Evolutionary conservation across 495 filamentous ascomycete species (phyloP).

Genomic region (Aspergillus panamensis): DNA sequence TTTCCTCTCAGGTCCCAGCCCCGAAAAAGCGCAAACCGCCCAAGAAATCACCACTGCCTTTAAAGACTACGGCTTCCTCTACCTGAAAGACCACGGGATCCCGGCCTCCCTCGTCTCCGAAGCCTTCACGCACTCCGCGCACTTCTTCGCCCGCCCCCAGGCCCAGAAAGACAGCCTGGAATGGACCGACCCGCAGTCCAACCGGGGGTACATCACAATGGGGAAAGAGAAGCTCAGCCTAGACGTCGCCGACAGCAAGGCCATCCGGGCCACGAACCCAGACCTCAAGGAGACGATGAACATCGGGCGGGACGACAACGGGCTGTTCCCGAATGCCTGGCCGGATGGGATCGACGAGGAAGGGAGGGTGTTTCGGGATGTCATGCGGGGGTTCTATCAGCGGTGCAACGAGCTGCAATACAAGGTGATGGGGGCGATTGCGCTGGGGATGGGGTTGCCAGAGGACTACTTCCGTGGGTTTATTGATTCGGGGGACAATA

Average conservation of each 20-base stretch:
- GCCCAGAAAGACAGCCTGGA: slow-evolving; percentile 63
- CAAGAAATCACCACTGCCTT: slow-evolving; percentile 66
- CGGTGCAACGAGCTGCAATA: slow-evolving; percentile 70
- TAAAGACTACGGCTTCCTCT: slow-evolving; percentile 83
- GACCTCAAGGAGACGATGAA: slow-evolving; percentile 84
- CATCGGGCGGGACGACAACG: slow-evolving; percentile 70
- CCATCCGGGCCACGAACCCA: slow-evolving; percentile 52
- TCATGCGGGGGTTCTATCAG: slow-evolving; percentile 69
- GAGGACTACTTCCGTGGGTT: slow-evolving; percentile 72
- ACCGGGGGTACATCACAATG: slow-evolving; percentile 70
- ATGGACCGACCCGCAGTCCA: slow-evolving; percentile 69
- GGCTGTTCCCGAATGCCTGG: slow-evolving; percentile 73
- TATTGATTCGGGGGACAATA: slow-evolving; percentile 74
- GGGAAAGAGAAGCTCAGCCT: slow-evolving; percentile 74
- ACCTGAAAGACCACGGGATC: slow-evolving; percentile 77
- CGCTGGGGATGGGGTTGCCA: slow-evolving; percentile 71
- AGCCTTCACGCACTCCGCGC: slow-evolving; percentile 67
- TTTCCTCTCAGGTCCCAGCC: neutral
- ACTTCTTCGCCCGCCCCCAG: slow-evolving; percentile 73
- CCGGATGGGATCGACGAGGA: slow-evolving; percentile 60
- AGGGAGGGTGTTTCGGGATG: slow-evolving; percentile 60
- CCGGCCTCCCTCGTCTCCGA: slow-evolving; percentile 51
- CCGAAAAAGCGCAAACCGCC: neutral
- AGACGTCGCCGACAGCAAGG: slow-evolving; percentile 55
- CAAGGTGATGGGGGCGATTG: slow-evolving; percentile 83